A percentile compares a stretch with the other conserved stretches of the same genome.
phyloP scores from a whole-genome alignment of 371 early-diverging fungal genomes.

The Rhizopus sp. region DNA sequence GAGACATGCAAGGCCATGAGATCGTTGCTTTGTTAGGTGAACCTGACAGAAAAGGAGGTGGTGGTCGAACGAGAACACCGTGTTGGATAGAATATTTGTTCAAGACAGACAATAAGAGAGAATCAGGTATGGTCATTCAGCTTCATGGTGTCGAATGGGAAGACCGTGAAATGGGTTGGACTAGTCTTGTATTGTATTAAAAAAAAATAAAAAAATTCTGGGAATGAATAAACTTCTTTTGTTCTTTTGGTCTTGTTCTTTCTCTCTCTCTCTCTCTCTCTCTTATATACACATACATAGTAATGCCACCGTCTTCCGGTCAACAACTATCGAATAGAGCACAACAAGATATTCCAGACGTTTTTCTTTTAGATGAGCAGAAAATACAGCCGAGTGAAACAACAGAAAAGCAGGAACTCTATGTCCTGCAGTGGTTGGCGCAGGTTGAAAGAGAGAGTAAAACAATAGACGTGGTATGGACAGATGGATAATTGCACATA shows the following conservation, averaged over 20 bases:
- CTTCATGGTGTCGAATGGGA: slow-evolving; percentile 55
- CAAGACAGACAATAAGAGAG: slow-evolving; percentile 13
- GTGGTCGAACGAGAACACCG: slow-evolving; percentile 41
- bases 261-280: neutral
- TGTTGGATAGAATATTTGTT: slow-evolving; percentile 57
- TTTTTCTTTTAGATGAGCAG: slow-evolving; percentile 63
- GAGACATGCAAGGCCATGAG: slow-evolving; percentile 40
- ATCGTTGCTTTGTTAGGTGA: slow-evolving; percentile 47
- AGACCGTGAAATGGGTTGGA: slow-evolving; percentile 55
- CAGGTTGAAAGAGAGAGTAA: slow-evolving; percentile 70
- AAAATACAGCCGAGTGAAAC: slow-evolving; percentile 59
- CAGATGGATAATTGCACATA: neutral
- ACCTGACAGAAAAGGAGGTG: slow-evolving; percentile 53
- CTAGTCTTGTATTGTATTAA: slow-evolving; percentile 36
- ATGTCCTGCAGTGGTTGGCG: slow-evolving; percentile 80
- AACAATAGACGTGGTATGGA: slow-evolving; percentile 49
- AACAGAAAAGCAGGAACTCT: slow-evolving; percentile 75
- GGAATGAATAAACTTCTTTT: slow-evolving; percentile 2
- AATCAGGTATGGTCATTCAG: slow-evolving; percentile 41
- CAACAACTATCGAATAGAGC: neutral
- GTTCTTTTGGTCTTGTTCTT: neutral
- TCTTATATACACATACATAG: neutral
- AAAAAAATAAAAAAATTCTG: slow-evolving; percentile 9
- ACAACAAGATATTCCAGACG: slow-evolving; percentile 37
- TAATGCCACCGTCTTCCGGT: slow-evolving; percentile 2